phyloP scores from a whole-genome alignment of 75 land plant genomes.

The Cunninghamia lanceolata region DNA sequence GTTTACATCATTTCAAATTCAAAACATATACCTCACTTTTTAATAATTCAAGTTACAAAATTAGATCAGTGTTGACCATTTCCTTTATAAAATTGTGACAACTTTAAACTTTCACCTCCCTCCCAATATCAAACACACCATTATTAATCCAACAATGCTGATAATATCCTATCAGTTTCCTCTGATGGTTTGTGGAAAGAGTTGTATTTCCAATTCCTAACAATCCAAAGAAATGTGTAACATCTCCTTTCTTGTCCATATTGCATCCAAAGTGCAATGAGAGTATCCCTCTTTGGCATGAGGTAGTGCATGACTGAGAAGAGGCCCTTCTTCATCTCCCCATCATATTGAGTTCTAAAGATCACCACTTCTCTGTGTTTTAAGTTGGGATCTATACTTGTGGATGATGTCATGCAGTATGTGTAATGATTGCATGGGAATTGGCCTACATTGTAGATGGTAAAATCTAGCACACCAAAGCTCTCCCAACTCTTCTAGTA shows the following conservation, averaged over 20 bases:
- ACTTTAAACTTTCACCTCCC: too few relatives aligned
- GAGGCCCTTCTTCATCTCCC: slow-evolving; percentile 36
- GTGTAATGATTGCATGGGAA: slow-evolving; percentile 54
- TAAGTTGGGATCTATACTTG: slow-evolving; percentile 48
- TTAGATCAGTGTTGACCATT: too few relatives aligned
- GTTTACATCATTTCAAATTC: too few relatives aligned
- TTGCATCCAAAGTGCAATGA: slow-evolving; percentile 33
- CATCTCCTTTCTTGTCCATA: slow-evolving; percentile 31
- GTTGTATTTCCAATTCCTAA: slow-evolving; percentile 36
- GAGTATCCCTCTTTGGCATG: slow-evolving; percentile 31
- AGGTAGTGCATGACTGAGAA: slow-evolving; percentile 33
- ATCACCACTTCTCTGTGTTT: slow-evolving; percentile 54
- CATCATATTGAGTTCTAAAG: slow-evolving; percentile 28
- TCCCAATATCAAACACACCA: slow-evolving; percentile 26
- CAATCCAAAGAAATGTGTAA: slow-evolving; percentile 30
- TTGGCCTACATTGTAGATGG: slow-evolving; percentile 46
- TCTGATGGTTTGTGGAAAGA: slow-evolving; percentile 25
- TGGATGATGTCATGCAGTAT: slow-evolving; percentile 48
- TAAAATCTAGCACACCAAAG: slow-evolving; percentile 44
- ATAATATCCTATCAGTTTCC: slow-evolving; percentile 25
- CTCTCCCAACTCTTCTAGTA: slow-evolving; percentile 44
- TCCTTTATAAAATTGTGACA: too few relatives aligned
- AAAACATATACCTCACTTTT: too few relatives aligned
- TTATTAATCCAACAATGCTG: slow-evolving; percentile 35
- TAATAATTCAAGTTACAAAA: too few relatives aligned